Base-by-base conservation (phyloP, 2,329 filamentous ascomycete species). In the Colletotrichum cereale region DNA sequence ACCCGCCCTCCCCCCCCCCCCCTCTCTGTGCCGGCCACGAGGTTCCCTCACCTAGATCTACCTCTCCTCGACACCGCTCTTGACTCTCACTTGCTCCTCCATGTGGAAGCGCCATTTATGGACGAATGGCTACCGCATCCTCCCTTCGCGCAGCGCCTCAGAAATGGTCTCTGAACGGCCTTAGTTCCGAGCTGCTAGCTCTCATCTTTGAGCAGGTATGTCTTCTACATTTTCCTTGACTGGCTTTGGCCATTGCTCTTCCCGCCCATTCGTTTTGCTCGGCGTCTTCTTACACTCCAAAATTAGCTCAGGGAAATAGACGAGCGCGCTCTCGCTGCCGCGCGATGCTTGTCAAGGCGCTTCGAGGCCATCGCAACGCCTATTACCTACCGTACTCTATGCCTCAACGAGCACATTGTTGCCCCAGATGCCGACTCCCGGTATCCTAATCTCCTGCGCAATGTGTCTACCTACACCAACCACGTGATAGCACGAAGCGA, bases 131-230 rank as follows among this genome's bases (percentile, higher is more conserved):
- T 60, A 73, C 75, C 63, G 70, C 71, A 55, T 72, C 74, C 52
- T 60, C 71, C 55, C 73, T 68, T 66, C 63, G 55, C 71, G 65
- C 42, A 64, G 38, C 68, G 62, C 55, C 58, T 52, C 73, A 66
- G 38, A 75, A 52, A 62, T 78, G 77, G 74, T 80, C 78, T 12
- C 73, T 83, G 26, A 73, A 80, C 62, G 75, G 79, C 63, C 79
- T 86, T 24, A 85, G 82, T 75, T 79, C 82, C 5, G 84, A 86
- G 76, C 75, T 86, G 21, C 61, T 86, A n/a, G 74, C 77, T 63
- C 76, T 85, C 47, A 80, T 86, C 42, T 79, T 85, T 34, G 75
- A 83, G 74, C 79, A 84, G 76, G 84, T 85, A 77, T 44, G 74
- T 70, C 16, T 26, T 42, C 56, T 31, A 21, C 21, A 24, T 16